phyloP scores from a whole-genome alignment of 2,329 filamentous ascomycete species.

The Xenoacremonium recifei region DNA sequence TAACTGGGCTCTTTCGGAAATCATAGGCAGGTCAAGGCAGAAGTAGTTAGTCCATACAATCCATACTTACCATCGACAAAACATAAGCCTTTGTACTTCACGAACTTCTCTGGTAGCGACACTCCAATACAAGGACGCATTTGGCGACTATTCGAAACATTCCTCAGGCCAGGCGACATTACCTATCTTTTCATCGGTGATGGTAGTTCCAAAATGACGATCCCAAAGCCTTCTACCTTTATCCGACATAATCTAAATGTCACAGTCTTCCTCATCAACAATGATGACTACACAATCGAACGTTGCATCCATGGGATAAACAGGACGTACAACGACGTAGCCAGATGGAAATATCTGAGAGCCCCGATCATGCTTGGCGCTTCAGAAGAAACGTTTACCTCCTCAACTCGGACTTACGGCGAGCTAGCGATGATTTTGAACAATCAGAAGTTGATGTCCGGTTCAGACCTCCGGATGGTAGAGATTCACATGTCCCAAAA shows the following conservation, averaged over 20 bases:
- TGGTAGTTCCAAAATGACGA: slow-evolving; percentile 65
- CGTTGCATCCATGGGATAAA: slow-evolving; percentile 54
- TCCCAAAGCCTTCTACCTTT: slow-evolving; percentile 64
- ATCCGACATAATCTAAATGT: slow-evolving; percentile 52
- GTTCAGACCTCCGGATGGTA: slow-evolving; percentile 29
- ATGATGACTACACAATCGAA: slow-evolving; percentile 60
- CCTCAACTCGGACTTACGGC: slow-evolving; percentile 40
- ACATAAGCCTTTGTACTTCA: slow-evolving; percentile 18
- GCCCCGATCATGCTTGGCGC: slow-evolving; percentile 49
- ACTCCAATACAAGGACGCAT: slow-evolving; percentile 24
- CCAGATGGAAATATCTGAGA: slow-evolving; percentile 51
- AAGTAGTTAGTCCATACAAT: too few species aligned
- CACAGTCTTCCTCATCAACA: slow-evolving; percentile 55
- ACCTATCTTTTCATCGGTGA: slow-evolving; percentile 61
- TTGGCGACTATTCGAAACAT: slow-evolving; percentile 26
- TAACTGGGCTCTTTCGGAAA: too few species aligned
- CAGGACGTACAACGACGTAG: slow-evolving; percentile 53
- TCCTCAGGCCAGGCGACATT: slow-evolving; percentile 20
- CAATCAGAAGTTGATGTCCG: slow-evolving; percentile 14
- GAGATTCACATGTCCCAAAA: slow-evolving; percentile 32
- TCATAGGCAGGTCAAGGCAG: too few species aligned
- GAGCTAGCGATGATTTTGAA: slow-evolving; percentile 40
- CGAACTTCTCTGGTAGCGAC: slow-evolving; percentile 19
- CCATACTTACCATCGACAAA: too few species aligned
- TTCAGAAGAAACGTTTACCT: slow-evolving; percentile 36